A percentile compares a stretch with the other conserved stretches of the same genome.
Evolutionary conservation across 2,329 filamentous ascomycete species (phyloP).

Genomic region (Zalaria obscura): DNA sequence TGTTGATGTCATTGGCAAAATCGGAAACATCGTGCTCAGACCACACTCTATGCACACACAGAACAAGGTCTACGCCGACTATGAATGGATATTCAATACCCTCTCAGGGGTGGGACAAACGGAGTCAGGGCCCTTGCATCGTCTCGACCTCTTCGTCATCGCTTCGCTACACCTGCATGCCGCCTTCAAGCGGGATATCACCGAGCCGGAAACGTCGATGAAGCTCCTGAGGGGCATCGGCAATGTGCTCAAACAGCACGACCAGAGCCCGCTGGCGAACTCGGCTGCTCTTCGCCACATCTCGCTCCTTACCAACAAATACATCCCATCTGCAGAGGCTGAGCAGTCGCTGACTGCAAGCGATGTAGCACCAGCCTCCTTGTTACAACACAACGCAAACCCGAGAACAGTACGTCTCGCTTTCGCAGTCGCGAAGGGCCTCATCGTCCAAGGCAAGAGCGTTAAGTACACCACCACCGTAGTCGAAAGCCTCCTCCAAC

Average conservation of each 20-base stretch:
- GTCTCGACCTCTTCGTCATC: conserved; percentile 23
- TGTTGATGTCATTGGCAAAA: conserved; percentile 45
- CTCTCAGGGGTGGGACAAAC: conserved; percentile 3
- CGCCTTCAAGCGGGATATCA: conserved; percentile 25
- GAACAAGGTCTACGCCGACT: conserved; percentile 26
- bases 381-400: conserved; percentile 20
- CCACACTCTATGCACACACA: conserved; percentile 35
- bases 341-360: conserved; percentile 13
- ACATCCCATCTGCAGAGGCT: conserved; percentile 23
- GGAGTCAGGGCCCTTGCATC: background rate
- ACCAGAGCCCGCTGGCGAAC: conserved; percentile 1
- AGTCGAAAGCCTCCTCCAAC: conserved; percentile 31
- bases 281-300: conserved; percentile 23
- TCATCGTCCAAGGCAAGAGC: conserved; percentile 41
- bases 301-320: conserved; percentile 35
- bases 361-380: conserved; percentile 20
- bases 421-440: conserved; percentile 47
- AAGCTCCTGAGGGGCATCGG: conserved; percentile 21
- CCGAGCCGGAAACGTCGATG: conserved; percentile 18
- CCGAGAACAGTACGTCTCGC: conserved; percentile 36
- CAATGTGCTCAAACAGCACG: conserved; percentile 13
- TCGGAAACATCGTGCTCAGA: conserved; percentile 45
- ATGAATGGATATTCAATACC: conserved; percentile 4
- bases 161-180: conserved; percentile 44
- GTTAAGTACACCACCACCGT: conserved; percentile 27